Evolutionary conservation across 768 basidiomycete genomes (phyloP).

Genomic region (Lactifluus subvellereus): DNA sequence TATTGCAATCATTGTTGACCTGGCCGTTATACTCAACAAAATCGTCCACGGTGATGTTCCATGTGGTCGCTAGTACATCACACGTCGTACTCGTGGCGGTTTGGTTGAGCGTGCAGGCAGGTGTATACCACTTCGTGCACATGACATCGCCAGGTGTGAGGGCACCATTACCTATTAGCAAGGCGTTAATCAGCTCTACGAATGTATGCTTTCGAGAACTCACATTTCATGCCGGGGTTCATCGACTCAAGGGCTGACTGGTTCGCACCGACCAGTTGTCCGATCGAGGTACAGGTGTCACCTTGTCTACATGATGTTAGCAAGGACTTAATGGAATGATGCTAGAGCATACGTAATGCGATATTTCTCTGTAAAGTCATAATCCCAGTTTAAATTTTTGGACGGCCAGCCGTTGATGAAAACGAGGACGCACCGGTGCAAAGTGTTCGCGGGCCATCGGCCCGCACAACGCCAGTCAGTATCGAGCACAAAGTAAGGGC

Average conservation of each 20-base stretch:
- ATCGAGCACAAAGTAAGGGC: constrained; percentile 1
- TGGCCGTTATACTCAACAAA: constrained; percentile 15
- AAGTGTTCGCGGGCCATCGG: not conserved
- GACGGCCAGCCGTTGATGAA: not conserved
- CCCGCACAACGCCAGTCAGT: constrained; percentile 6
- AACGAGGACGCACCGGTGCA: constrained; percentile 1
- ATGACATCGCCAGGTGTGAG: not conserved
- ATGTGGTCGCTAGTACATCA: not conserved
- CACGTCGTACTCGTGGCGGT: constrained; percentile 11
- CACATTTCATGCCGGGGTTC: constrained; percentile 11
- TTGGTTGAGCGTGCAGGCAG: constrained; percentile 13
- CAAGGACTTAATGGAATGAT: not conserved
- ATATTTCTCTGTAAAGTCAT: not conserved
- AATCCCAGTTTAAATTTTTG: not conserved
- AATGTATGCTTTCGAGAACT: not conserved
- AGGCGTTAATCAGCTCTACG: not conserved
- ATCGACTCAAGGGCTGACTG: not conserved
- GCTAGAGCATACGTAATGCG: not conserved
- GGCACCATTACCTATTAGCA: not conserved
- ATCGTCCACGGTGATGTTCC: not conserved
- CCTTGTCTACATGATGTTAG: not conserved
- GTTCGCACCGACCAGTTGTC: not conserved
- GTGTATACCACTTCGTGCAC: not conserved
- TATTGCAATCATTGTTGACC: not conserved
- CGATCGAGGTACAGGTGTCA: constrained; percentile 1